Evolutionary conservation across 345 rosid species (phyloP).

Genomic region (Gynandropsis gynandra): DNA sequence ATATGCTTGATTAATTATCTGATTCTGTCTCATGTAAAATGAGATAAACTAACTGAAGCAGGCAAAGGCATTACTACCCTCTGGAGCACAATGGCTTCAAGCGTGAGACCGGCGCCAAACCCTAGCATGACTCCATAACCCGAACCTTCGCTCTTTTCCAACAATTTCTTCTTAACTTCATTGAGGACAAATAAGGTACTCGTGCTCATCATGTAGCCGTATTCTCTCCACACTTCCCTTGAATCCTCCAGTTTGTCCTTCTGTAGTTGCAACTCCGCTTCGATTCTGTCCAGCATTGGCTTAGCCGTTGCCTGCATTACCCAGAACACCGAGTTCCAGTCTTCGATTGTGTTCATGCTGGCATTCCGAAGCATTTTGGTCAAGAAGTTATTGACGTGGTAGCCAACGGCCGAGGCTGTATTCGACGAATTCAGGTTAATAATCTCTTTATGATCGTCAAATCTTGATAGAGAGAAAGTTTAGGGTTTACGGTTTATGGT

Average conservation of each 20-base stretch:
- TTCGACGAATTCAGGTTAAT: slow-evolving; percentile 1
- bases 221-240: slow-evolving; percentile 15
- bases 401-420: neutral
- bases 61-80: neutral
- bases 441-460: too few species aligned
- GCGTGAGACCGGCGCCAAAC: slow-evolving; percentile 12
- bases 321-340: slow-evolving; percentile 25
- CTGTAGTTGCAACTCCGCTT: slow-evolving; percentile 8
- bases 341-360: neutral
- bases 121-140: slow-evolving; percentile 16
- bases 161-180: slow-evolving; percentile 9
- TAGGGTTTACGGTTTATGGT: too few species aligned
- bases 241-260: slow-evolving; percentile 12
- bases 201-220: slow-evolving; percentile 14
- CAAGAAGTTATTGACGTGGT: slow-evolving; percentile 4
- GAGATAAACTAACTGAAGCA: too few species aligned
- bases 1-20: too few species aligned
- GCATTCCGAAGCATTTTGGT: neutral
- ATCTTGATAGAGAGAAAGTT: too few species aligned
- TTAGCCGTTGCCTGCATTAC: slow-evolving; percentile 16
- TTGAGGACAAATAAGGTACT: slow-evolving; percentile 14
- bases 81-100: slow-evolving; percentile 15
- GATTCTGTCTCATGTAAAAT: too few species aligned
- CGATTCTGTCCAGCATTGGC: neutral
- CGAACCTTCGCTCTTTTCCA: neutral